Evolutionary conservation across 345 rosid species (phyloP), one percentile per base, ranked within the genome.

Genomic region (Populus ilicifolia): DNA sequence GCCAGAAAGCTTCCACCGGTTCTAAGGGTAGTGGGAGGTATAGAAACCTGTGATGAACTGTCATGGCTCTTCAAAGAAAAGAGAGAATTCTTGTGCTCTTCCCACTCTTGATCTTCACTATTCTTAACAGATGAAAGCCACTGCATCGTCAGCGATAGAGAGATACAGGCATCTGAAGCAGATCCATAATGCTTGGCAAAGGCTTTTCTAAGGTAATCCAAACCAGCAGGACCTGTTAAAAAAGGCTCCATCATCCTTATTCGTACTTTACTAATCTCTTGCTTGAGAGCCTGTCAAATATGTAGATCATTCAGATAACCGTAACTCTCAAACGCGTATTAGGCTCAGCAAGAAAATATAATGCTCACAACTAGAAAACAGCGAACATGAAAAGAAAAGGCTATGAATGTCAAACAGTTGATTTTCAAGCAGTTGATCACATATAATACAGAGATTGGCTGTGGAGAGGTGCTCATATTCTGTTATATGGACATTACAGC

Each of bases 181-280:
- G 88, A 79, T 68, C 96, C 93, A 85, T 86, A 76, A 68, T 83
- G 85, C 67, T 85, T 87, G 39, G 87, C 72, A 75, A 95, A 95
- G 72, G 91, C 92, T 78, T 85, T 85, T 65, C 80, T 80, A 17
- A 95, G 89, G 33, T 78, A 95, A 77, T 92, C 97, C 54, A 86
- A 82, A 39, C 96, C 98, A 79, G 93, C 92, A 75, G 90, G 92
- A 5, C 99, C 99, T 85, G 86, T 88, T 81, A 95, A 69, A 77
- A 90, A 78, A 46, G 98, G 92, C 86, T 90, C 91, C 96, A 92
- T 88, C 65, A 95, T 74, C 74, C 82, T 85, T 74, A 90, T 78
- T 18, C 92, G 99, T 65, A 93, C 93, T 77, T 80, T 83, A 85
- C 96, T 87, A 59, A 93, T 91, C 87, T 90, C 97, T 56, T 71